Conservation (phyloP, 805 yeast species). For the Monosporozyma aquatica region DNA sequence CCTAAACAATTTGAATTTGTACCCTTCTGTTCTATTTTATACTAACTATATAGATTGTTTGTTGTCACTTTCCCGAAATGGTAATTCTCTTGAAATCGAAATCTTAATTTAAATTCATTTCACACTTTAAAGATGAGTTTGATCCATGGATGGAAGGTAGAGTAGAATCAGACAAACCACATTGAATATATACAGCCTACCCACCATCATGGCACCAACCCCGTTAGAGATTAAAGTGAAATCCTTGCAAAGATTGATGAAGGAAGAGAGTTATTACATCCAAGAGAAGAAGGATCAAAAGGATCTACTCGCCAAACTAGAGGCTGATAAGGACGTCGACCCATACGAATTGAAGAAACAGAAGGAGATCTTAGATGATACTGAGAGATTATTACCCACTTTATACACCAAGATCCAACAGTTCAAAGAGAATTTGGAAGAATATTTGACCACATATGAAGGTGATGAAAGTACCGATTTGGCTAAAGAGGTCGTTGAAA, state of each 20-base stretch:
- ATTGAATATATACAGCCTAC: too few relatives aligned
- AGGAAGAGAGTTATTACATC: constrained; percentile 55
- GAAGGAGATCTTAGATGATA: constrained; percentile 45
- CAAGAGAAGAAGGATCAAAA: constrained; percentile 51
- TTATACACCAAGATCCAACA: constrained; percentile 36
- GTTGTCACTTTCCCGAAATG: too few relatives aligned
- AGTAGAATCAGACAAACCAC: too few relatives aligned
- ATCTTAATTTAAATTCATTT: too few relatives aligned
- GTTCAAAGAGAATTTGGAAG: constrained; percentile 33
- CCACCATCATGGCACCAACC: constrained; percentile 50
- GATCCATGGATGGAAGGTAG: too few relatives aligned
- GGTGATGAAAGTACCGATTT: constrained; percentile 29
- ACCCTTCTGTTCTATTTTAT: too few relatives aligned
- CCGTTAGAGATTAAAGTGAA: constrained; percentile 60
- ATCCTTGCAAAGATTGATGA: constrained; percentile 58
- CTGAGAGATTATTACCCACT: constrained; percentile 43
- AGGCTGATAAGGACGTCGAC: constrained; percentile 38
- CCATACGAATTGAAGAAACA: constrained; percentile 56
- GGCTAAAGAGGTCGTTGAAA: constrained; percentile 20
- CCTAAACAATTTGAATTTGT: too few relatives aligned
- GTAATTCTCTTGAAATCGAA: too few relatives aligned
- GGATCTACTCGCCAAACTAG: constrained; percentile 39
- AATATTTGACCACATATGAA: constrained; percentile 32
- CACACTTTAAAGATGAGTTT: too few relatives aligned
- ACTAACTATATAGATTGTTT: too few relatives aligned